Evolutionary conservation across 2,329 filamentous ascomycete species (phyloP), one percentile per base, ranked within the genome.

Genomic region (Colletotrichum tabaci): DNA sequence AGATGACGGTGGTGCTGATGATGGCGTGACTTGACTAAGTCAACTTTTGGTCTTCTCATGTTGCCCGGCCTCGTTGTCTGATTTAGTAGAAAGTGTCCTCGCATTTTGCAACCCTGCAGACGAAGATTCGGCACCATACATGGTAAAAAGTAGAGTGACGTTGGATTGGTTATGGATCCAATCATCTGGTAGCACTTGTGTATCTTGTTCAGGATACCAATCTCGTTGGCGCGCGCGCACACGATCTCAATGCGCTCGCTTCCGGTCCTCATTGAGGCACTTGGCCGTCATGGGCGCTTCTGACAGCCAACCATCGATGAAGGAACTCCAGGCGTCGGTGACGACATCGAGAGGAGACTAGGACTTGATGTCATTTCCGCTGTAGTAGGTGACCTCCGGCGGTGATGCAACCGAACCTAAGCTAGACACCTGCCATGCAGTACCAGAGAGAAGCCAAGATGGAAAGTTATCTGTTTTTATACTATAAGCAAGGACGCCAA

Each of bases 151-250:
- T 3, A n/a, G 8, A 35, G 35, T 9, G 35, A 35, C 35, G 35
- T 35, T 35, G 84, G 81, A 62, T 89, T 87, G 0, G 84, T 69
- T 2, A 84, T 74, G 0, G 82, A 79, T 71, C 89, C 86, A 13
- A 87, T 83, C 2, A 93, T 83, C 73, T 96, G 94, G 30, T 88
- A 86, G 81, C 87, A 84, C 74, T 92, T 92, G 80, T 92, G 93
- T 72, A 92, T 86, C 74, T 90, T 90, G 73, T 90, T 92, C 2
- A 91, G 91, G n/a, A 93, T 91, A 0, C 93, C 93, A 72, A 93
- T 93, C 77, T 94, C 90, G 76, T 96, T 96, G 44, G 90, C 85
- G 0, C 93, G 86, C 7, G 96, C 89, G 0, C 93, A 87, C 74
- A 94, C 93, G 30, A 95, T 83, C 0, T 35, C 30, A 35, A 91